phyloP scores from a whole-genome alignment of 2,329 filamentous ascomycete genomes.

The Talaromyces sp. region DNA sequence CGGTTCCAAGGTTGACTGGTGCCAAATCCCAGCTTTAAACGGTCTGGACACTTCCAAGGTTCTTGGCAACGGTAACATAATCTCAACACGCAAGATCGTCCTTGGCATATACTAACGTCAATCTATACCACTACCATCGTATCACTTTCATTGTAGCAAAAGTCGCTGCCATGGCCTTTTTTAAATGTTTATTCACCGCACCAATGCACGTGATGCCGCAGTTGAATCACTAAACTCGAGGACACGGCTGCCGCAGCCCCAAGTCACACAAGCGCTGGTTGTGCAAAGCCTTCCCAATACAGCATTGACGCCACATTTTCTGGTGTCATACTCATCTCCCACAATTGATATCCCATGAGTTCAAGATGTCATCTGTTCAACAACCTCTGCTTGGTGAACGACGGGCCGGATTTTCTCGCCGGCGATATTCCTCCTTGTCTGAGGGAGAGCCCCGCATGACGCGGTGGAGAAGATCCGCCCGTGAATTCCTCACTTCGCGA shows the following conservation, averaged over 20 bases:
- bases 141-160: not conserved
- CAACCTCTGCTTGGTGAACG: slow-evolving; percentile 4
- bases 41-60: not conserved
- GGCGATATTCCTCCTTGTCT: not conserved
- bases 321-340: not conserved
- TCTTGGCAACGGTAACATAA: not conserved
- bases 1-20: too few species aligned
- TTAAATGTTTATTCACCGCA: too few species aligned
- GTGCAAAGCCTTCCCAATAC: not conserved
- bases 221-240: too few species aligned
- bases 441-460: slow-evolving; percentile 9
- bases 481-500: slow-evolving; percentile 47
- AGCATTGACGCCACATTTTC: not conserved
- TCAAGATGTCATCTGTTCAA: not conserved
- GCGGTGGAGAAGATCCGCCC: slow-evolving; percentile 13
- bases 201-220: too few species aligned
- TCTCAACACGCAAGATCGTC: not conserved
- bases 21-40: too few species aligned
- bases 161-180: too few species aligned
- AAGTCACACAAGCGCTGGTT: too few species aligned
- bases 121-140: not conserved
- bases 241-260: too few species aligned
- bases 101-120: not conserved
- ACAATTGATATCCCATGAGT: not conserved
- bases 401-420: not conserved